These are phyloP conservation scores for Nephromyces sp. DNA, from an alignment of 169 alveolate species.

Conservation along the genomic window DNA sequence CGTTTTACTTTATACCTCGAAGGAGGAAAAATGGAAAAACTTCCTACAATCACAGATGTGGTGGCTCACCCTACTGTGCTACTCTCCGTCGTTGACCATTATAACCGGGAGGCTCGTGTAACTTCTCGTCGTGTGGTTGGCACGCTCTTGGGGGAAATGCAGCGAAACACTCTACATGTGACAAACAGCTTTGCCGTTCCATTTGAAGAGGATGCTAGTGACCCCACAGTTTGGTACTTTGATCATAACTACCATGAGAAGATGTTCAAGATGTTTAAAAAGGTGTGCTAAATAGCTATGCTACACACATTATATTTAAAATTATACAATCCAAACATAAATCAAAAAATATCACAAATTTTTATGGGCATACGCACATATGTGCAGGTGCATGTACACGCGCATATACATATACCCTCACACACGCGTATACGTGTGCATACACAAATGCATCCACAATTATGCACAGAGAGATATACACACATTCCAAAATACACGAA, in stretches of 20 bases:
- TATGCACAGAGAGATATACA: too few relatives aligned
- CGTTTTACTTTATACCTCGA: too few relatives aligned
- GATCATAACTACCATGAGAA: conserved; percentile 95
- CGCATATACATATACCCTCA: too few relatives aligned
- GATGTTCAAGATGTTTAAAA: conserved; percentile 91
- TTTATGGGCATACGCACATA: too few relatives aligned
- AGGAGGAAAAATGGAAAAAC: background rate
- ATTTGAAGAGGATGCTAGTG: conserved; percentile 97
- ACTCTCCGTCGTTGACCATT: conserved; percentile 97
- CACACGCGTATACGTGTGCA: too few relatives aligned
- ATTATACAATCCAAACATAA: too few relatives aligned
- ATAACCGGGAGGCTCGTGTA: conserved; percentile 90
- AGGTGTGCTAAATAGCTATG: too few relatives aligned
- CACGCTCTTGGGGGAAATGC: conserved; percentile 88
- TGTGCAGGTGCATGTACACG: too few relatives aligned
- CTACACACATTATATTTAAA: too few relatives aligned
- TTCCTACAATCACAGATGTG: conserved; percentile 6
- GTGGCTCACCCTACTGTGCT: conserved; percentile 66
- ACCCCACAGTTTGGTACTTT: conserved; percentile 92
- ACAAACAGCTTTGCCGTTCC: conserved; percentile 98
- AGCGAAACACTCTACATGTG: conserved; percentile 81
- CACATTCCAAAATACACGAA: too few relatives aligned
- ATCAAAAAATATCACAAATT: too few relatives aligned
- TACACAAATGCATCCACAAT: too few relatives aligned
- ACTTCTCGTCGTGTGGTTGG: conserved; percentile 95